Evolutionary conservation across 1,284 basidiomycete genomes (phyloP).

Genomic region (Leccinum subfulvum): DNA sequence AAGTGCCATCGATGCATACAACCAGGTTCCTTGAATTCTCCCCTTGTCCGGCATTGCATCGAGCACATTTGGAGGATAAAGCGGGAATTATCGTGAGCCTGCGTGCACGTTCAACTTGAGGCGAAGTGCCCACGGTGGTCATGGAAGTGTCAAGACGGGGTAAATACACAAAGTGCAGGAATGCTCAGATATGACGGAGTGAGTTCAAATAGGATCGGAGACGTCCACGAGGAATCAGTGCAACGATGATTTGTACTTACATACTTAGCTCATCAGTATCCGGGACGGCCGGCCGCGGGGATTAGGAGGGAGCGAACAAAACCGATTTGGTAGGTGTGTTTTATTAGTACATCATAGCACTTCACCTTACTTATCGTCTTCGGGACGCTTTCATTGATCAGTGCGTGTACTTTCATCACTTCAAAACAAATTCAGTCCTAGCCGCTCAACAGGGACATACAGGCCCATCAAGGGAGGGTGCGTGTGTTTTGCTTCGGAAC

Average conservation of each 20-base stretch:
- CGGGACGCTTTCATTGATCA: neutral
- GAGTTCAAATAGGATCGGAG: neutral
- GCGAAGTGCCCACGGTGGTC: neutral
- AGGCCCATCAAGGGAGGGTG: neutral
- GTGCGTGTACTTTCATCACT: neutral
- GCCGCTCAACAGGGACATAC: neutral
- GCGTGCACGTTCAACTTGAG: neutral
- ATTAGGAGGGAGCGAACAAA: neutral
- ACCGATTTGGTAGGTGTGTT: neutral
- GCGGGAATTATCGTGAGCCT: slow-evolving; percentile 1
- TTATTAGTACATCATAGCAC: no score
- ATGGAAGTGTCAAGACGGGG: neutral
- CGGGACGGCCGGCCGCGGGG: neutral
- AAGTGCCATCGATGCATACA: slow-evolving; percentile 24
- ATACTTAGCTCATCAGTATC: neutral
- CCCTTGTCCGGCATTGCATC: slow-evolving; percentile 13
- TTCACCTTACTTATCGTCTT: neutral
- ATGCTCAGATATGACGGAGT: neutral
- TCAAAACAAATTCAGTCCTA: neutral
- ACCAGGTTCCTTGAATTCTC: slow-evolving; percentile 25
- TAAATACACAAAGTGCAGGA: neutral
- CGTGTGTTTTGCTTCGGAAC: neutral
- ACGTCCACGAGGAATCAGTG: neutral
- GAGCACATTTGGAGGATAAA: slow-evolving; percentile 9
- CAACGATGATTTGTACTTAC: neutral